Evolutionary conservation across 1,284 basidiomycete genomes (phyloP).

Genomic region (Agroathelia rolfsii): DNA sequence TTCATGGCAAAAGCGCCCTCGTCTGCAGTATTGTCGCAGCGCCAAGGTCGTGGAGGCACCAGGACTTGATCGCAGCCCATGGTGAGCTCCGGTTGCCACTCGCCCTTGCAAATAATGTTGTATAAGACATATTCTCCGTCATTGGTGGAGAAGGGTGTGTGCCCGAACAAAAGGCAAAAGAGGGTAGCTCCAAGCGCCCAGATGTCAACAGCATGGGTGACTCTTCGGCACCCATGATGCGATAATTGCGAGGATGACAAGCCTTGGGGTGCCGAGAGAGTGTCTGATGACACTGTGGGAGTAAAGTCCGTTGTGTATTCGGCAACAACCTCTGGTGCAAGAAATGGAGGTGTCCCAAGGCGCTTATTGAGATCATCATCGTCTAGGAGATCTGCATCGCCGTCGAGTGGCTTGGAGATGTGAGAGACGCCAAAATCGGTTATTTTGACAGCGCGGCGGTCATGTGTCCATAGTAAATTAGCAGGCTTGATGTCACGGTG

Average conservation of each 20-base stretch:
- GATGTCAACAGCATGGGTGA: slow-evolving; percentile 84
- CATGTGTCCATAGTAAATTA: slow-evolving; percentile 58
- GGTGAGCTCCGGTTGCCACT: slow-evolving; percentile 51
- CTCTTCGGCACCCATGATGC: slow-evolving; percentile 34
- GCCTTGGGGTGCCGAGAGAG: slow-evolving; percentile 16
- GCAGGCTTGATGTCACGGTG: slow-evolving; percentile 80
- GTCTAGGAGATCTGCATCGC: slow-evolving; percentile 41
- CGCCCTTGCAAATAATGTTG: slow-evolving; percentile 63
- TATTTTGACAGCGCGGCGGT: slow-evolving; percentile 62
- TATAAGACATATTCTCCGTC: slow-evolving; percentile 63
- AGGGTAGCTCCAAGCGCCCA: slow-evolving; percentile 89
- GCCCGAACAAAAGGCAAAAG: slow-evolving; percentile 80
- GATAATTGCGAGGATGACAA: slow-evolving; percentile 15
- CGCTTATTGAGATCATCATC: slow-evolving; percentile 64
- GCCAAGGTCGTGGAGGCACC: slow-evolving; percentile 40
- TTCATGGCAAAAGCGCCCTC: slow-evolving; percentile 52
- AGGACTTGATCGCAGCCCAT: slow-evolving; percentile 61
- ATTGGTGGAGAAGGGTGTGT: slow-evolving; percentile 54
- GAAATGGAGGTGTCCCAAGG: slow-evolving; percentile 69
- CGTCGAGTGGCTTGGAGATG: slow-evolving; percentile 46
- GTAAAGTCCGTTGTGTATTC: slow-evolving; percentile 15
- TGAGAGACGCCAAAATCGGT: slow-evolving; percentile 74
- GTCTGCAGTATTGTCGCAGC: slow-evolving; percentile 20
- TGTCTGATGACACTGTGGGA: slow-evolving; percentile 37
- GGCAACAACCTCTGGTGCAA: slow-evolving; percentile 69